phyloP scores from a whole-genome alignment of 306 rosid species.

The Hippophae tibetana region DNA sequence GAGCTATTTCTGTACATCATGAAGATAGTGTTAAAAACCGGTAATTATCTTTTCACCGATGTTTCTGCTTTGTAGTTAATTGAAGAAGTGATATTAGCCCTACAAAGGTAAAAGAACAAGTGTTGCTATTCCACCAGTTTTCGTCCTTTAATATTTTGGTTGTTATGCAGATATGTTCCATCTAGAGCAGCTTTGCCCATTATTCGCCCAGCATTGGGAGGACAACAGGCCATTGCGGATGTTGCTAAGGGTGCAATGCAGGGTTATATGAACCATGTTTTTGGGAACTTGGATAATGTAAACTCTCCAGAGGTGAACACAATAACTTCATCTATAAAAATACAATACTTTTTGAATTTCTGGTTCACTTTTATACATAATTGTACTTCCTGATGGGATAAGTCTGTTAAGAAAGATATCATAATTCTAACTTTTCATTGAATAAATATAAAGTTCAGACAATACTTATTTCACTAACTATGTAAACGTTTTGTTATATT shows the following conservation, averaged over 20 bases:
- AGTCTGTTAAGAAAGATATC: no score
- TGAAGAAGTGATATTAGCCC: no score
- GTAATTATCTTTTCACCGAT: conserved; percentile 13
- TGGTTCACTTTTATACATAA: no score
- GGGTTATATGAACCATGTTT: conserved; percentile 68
- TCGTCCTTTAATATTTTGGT: conserved; percentile 10
- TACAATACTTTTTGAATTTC: not conserved
- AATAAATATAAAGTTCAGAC: no score
- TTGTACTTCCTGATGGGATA: no score
- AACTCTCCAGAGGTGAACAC: conserved; percentile 76
- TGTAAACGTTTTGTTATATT: no score
- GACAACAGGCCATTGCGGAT: conserved; percentile 64
- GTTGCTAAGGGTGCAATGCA: conserved; percentile 80
- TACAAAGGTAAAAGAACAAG: not conserved
- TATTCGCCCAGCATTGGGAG: conserved; percentile 68
- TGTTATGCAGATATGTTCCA: conserved; percentile 61
- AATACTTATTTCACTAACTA: no score
- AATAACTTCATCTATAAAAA: not conserved
- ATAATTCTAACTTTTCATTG: no score
- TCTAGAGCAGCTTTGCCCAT: conserved; percentile 73
- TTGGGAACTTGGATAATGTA: conserved; percentile 72
- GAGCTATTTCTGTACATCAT: conserved; percentile 49
- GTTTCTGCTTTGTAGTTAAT: not conserved
- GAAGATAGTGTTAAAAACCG: conserved; percentile 58
- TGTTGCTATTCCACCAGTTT: not conserved